Evolutionary conservation across 306 rosid species (phyloP), one percentile per base, ranked within the genome.

Genomic region (Inga oerstediana): DNA sequence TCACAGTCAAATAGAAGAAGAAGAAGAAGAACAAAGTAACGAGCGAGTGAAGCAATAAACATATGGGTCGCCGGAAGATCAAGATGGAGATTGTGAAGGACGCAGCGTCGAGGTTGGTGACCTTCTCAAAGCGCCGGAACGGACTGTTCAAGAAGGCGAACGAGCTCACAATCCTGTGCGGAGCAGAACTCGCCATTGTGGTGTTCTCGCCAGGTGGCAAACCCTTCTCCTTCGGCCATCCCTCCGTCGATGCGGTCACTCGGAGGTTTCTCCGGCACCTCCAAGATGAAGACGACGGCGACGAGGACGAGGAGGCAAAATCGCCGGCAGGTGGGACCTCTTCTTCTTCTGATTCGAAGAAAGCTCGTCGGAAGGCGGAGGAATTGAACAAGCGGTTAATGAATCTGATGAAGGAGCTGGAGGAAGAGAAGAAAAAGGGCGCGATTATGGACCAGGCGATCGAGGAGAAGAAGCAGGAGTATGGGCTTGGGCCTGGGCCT

Each of bases 131-230:
- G 82, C 91, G 96, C 10, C 83, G 93, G 0, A 78, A 86, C 0
- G 91, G 95, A 2, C 84, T 92, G 2, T 92, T 92, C 74, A 92
- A 92, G 78, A 92, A 92, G 58, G 96, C 92, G 16, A 90, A 92
- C 32, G 93, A 92, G 83, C 80, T 92, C 0, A 83, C 88, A 27
- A 88, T 91, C 2, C 70, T 92, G 6, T 92, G 96, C 24, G 92
- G 91, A 0, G 88, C 86, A 0, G 90, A 90, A 48, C 61, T 91
- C 6, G 93, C 85, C 67, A 78, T 90, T 59, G 71, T 91, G 0
- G 91, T 89, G 19, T 91, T 91, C 85, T 91, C 94, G 0, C 91
- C 93, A 0, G 93, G 91, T 0, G 80, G 72, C 75, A 91, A 85
- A 72, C 92, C 88, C 7, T 91, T 85, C 85, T 91, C 95, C 46